Conservation (phyloP, 495 filamentous ascomycete genomes). For the Penicillium paradoxum region DNA sequence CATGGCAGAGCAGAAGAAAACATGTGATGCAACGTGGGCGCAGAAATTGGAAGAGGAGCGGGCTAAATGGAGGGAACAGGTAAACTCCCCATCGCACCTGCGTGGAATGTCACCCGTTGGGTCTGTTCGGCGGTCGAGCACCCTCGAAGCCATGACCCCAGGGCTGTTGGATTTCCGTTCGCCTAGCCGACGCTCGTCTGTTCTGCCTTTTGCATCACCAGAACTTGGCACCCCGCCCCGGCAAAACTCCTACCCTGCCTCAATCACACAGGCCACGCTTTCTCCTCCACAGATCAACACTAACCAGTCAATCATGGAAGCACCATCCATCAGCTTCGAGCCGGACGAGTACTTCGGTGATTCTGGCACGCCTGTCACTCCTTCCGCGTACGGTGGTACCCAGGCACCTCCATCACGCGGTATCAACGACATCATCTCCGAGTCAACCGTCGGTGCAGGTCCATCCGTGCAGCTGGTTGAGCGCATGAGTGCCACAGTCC, state of each 20-base stretch:
- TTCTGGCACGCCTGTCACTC: conserved; percentile 54
- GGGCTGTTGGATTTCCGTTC: conserved; percentile 36
- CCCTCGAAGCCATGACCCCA: conserved; percentile 31
- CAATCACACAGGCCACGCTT: conserved; percentile 31
- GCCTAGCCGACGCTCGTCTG: conserved; percentile 46
- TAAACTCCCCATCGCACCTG: conserved; percentile 39
- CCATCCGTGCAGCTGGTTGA: conserved; percentile 95
- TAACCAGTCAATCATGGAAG: conserved; percentile 36
- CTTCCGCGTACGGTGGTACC: conserved; percentile 46
- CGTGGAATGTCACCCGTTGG: conserved; percentile 46
- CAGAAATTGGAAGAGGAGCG: conserved; percentile 69
- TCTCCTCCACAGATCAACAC: conserved; percentile 32
- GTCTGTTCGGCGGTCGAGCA: conserved; percentile 43
- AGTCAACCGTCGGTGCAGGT: conserved; percentile 81
- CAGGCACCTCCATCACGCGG: conserved; percentile 46
- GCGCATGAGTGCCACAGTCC: conserved; percentile 89
- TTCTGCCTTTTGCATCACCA: conserved; percentile 33
- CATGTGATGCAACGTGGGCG: conserved; percentile 55
- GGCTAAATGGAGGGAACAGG: conserved; percentile 65
- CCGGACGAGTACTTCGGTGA: conserved; percentile 65
- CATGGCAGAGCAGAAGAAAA: conserved; percentile 66
- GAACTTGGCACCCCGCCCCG: conserved; percentile 39
- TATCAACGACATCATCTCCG: conserved; percentile 83
- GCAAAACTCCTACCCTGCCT: conserved; percentile 41
- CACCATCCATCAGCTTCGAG: conserved; percentile 57